Conservation (phyloP, 1,284 basidiomycete species). For the Anthracocystis walkeri region DNA sequence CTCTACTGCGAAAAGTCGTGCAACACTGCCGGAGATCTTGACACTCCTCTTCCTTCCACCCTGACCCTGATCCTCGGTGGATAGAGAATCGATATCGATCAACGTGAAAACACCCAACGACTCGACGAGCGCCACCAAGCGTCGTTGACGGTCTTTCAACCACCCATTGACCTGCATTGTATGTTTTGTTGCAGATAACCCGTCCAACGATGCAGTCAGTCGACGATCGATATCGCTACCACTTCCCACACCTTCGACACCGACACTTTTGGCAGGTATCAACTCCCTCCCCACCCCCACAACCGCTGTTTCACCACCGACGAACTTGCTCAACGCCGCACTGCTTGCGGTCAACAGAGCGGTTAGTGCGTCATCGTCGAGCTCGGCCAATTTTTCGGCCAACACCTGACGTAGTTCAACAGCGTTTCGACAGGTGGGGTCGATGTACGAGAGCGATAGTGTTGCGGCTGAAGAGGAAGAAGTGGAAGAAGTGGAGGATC, state of each 20-base stretch:
- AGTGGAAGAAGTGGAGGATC: neutral
- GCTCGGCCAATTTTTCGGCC: slow-evolving; percentile 13
- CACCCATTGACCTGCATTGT: slow-evolving; percentile 9
- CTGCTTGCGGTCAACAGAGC: slow-evolving; percentile 14
- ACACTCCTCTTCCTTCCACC: neutral
- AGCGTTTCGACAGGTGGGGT: neutral
- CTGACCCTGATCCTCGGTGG: neutral
- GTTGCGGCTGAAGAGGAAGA: neutral
- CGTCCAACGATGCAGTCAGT: neutral
- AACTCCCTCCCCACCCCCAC: slow-evolving; percentile 9
- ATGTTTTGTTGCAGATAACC: neutral
- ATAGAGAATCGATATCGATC: slow-evolving; percentile 25
- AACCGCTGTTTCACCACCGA: neutral
- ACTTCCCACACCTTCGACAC: slow-evolving; percentile 35
- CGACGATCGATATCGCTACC: slow-evolving; percentile 35
- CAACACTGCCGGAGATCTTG: slow-evolving; percentile 6
- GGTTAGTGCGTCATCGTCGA: slow-evolving; percentile 46
- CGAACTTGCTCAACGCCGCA: slow-evolving; percentile 4
- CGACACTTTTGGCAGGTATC: slow-evolving; percentile 34
- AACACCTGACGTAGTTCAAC: slow-evolving; percentile 8
- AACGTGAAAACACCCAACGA: slow-evolving; percentile 10
- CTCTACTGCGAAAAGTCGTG: slow-evolving; percentile 18
- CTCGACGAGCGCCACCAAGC: slow-evolving; percentile 14
- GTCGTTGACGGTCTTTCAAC: slow-evolving; percentile 21
- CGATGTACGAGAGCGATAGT: slow-evolving; percentile 7